These are phyloP conservation scores for Podaxis sp. DNA, from an alignment of 768 basidiomycete species.

Conservation along the genomic window DNA sequence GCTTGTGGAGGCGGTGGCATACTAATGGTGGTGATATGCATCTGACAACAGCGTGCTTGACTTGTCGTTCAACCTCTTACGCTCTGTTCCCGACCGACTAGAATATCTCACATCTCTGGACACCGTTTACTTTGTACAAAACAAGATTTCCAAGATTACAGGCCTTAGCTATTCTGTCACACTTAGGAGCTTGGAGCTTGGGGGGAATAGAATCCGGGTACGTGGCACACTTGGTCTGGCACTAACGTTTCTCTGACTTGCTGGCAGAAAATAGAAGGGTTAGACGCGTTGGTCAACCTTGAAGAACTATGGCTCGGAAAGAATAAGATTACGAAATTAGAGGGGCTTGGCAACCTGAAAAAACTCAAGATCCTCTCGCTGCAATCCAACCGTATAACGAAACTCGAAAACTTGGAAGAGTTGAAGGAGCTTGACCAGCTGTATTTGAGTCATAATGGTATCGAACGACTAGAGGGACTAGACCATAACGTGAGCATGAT, in stretches of 20 bases:
- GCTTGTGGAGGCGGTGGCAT: neutral
- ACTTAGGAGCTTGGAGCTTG: constrained; percentile 85
- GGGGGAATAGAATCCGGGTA: constrained; percentile 90
- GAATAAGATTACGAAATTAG: constrained; percentile 90
- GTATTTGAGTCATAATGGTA: constrained; percentile 93
- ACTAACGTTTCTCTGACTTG: constrained; percentile 3
- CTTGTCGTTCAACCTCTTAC: constrained; percentile 92
- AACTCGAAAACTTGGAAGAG: constrained; percentile 77
- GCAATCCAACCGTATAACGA: constrained; percentile 91
- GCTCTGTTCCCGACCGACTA: constrained; percentile 64
- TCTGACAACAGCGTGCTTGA: constrained; percentile 65
- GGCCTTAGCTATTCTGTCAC: constrained; percentile 56
- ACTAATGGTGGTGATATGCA: constrained; percentile 12
- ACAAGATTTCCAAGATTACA: constrained; percentile 82
- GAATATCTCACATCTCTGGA: constrained; percentile 57
- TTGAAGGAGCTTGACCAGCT: constrained; percentile 81
- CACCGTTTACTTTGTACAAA: constrained; percentile 94
- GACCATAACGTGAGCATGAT: constrained; percentile 68
- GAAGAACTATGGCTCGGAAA: constrained; percentile 98
- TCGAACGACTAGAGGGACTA: constrained; percentile 80
- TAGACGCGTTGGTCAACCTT: constrained; percentile 77
- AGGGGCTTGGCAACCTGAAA: constrained; percentile 70
- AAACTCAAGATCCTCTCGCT: constrained; percentile 84
- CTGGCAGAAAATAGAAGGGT: constrained; percentile 78
- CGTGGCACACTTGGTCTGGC: constrained; percentile 24